Base-by-base conservation (phyloP, 805 yeast genomes). In the Hagleromyces aurorensis region DNA sequence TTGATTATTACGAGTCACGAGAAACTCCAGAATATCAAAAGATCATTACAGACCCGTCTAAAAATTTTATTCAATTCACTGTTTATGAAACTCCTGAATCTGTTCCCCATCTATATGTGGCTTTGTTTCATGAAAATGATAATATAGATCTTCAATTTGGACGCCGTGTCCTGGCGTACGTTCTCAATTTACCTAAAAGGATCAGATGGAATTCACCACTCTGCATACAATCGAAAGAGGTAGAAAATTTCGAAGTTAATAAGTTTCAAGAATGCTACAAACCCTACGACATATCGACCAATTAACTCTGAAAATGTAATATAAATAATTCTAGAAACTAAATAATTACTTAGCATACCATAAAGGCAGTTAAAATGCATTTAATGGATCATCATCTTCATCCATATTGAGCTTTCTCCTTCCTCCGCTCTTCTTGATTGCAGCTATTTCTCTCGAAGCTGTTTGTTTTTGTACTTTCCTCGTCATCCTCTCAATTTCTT, bases 401-500 rank as follows among this genome's bases (percentile, higher is more conserved):
- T 72, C 78, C 20, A 80, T 50, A 5, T 65, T 70, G 37, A 78
- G 61, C 55, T 77, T 78, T 46, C 83, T 77, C 47, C 89, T 77
- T 55, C 78, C 80, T 30, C 91, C 89, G 6, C 75, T 63, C 38
- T 75, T 63, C 44, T 80, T 72, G 43, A 75, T 58, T 6, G 83
- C 80, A 3, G 87, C 81, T 46, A 79, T 59, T 46, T 82, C 78
- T 38, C 79, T 74, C 4, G 81, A 69, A n/a, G 75, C 79, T 10
- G 77, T 84, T 62, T 89, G 97, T 44, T 70, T 75, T 52, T 69
- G 70, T 19, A 85, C 94, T 64, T 81, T 86, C 44, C 68, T 70
- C 8, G 94, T 87, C 95, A 91, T 82, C 54, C 78, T 75, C 21
- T 77, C 86, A 42, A 89, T 86, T 57, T 87, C 95, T 29, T 73